Percentiles rank a stretch among this genome's conserved stretches.
phyloP scores from a whole-genome alignment of 768 basidiomycete genomes.

The Tremella yokohamensis region DNA sequence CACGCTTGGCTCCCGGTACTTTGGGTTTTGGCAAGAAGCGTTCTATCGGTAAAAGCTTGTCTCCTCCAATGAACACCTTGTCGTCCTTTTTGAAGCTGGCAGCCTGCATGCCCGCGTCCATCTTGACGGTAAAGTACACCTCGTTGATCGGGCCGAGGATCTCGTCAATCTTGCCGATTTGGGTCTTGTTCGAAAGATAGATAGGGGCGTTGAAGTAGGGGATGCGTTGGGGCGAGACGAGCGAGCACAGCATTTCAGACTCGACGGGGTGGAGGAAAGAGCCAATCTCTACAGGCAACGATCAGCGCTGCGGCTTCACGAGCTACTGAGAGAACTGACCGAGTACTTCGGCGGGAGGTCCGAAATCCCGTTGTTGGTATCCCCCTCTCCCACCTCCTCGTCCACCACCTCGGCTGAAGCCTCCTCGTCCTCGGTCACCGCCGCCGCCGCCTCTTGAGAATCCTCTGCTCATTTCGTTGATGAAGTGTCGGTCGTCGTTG shows the following conservation, averaged over 20 bases:
- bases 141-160: constrained; percentile 99
- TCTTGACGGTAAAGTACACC: constrained; percentile 96
- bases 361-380: constrained; percentile 50
- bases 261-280: constrained; percentile 92
- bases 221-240: constrained; percentile 79
- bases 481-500: too few species aligned
- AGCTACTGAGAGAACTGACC: constrained; percentile 41
- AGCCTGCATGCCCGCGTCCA: constrained; percentile 92
- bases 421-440: constrained; percentile 30
- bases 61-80: constrained; percentile 95
- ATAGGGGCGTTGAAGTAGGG: constrained; percentile 99
- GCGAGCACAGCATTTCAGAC: constrained; percentile 94
- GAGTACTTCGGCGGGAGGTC: constrained; percentile 54
- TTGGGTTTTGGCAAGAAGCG: constrained; percentile 97
- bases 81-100: constrained; percentile 95
- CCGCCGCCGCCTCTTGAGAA: constrained; percentile 43
- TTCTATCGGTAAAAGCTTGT: constrained; percentile 93
- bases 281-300: constrained; percentile 68
- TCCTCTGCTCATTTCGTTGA: constrained; percentile 23
- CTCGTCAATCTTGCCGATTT: constrained; percentile 96
- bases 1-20: constrained; percentile 60
- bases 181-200: constrained; percentile 92
- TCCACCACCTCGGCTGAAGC: constrained; percentile 18
- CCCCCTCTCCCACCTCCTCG: constrained; percentile 52
- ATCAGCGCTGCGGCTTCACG: not conserved